Base-by-base conservation (phyloP, 2,329 filamentous ascomycete genomes). In the Fusarium abutilonis region DNA sequence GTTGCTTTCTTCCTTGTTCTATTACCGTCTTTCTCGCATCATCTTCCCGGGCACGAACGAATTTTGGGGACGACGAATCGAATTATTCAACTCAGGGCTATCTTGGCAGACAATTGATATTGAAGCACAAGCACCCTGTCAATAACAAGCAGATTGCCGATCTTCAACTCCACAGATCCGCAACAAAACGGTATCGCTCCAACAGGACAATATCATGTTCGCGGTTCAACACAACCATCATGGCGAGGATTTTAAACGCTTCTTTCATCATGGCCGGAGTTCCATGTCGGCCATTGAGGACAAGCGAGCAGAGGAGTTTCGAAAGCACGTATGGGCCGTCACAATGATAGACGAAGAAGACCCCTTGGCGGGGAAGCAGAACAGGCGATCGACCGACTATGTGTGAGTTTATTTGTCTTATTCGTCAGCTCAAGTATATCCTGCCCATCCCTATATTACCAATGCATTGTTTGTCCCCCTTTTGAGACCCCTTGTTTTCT, bases 271-370 rank as follows among this genome's bases (percentile, higher is more conserved):
- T 32, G 67, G 67, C 3, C 67, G 68, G 44, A 69, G 68, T 54
- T 71, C 68, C 35, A 70, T 71, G 69, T 60, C 69, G 17, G 67
- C 68, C 14, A 51, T 71, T 21, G 68, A 71, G 29, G 67, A 71
- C 41, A 71, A 63, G 58, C 53, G 61, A 26, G 68, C 68, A 29
- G 69, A 71, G 10, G 68, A 69, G 40, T 70, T 71, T 46, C 66
- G 68, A 13, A 67, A 58, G 35, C 69, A 70, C 43, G 69, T 68
- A 9, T 71, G 68, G 68, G 63, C 63, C 9, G 61, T 64, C 14
- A 71, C 69, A 31, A 71, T 71, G 69, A 67, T 70, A 34, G 69
- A 71, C 40, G 69, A 71, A 26, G 61, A 70, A 26, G 61, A 70
- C 36, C 65, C 66, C 32, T 53, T 54, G 56, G 48, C 56, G 15